Conservation (phyloP, 164 flowering plant genomes). For the Liquidambar formosana region DNA sequence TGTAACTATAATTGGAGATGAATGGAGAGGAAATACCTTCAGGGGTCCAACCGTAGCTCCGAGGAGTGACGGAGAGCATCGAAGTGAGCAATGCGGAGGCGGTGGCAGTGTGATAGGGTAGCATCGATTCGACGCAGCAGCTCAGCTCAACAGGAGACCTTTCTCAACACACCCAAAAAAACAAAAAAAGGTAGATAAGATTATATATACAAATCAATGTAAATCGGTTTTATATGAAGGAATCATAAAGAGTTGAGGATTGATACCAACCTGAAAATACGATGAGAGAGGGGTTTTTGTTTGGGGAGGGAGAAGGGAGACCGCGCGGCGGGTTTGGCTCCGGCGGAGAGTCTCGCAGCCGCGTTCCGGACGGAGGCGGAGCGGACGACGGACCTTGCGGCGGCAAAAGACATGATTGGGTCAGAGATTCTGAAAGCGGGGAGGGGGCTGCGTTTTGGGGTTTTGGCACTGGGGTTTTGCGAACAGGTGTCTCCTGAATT, state of each 20-base stretch:
- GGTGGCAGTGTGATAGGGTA: slow-evolving; percentile 85
- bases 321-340: slow-evolving; percentile 33
- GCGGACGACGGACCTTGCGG: slow-evolving; percentile 58
- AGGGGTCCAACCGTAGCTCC: slow-evolving; percentile 58
- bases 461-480: slow-evolving; percentile 4
- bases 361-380: slow-evolving; percentile 41
- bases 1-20: no score
- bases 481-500: no score
- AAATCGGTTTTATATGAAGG: background rate
- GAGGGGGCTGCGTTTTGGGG: background rate
- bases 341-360: slow-evolving; percentile 33
- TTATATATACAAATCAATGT: background rate
- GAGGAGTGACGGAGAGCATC: slow-evolving; percentile 73
- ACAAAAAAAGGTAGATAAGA: background rate
- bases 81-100: slow-evolving; percentile 84
- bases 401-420: slow-evolving; percentile 29
- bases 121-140: slow-evolving; percentile 60
- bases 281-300: slow-evolving; percentile 45
- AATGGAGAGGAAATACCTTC: slow-evolving; percentile 50
- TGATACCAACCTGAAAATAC: slow-evolving; percentile 53
- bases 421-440: slow-evolving; percentile 1
- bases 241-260: background rate
- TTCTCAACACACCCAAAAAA: slow-evolving; percentile 3
- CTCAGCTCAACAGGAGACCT: slow-evolving; percentile 86
- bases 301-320: slow-evolving; percentile 48